These are phyloP conservation scores for Mycena metata DNA, from an alignment of 768 basidiomycete species.

Conservation along the genomic window DNA sequence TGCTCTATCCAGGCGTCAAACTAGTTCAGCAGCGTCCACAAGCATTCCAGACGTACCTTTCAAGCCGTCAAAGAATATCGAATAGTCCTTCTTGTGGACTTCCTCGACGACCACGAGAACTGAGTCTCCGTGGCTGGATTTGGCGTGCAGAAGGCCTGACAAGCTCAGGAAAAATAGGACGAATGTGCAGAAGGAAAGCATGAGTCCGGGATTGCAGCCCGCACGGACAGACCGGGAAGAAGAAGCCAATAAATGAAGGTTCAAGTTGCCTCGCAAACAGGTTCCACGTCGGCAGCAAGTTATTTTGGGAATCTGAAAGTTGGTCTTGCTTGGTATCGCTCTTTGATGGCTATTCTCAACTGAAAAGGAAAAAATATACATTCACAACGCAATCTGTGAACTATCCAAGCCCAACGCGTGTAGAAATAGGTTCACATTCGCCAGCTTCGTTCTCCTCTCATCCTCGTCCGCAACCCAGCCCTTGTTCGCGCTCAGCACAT, in stretches of 20 bases:
- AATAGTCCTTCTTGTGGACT: slow-evolving; percentile 77
- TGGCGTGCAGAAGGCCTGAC: slow-evolving; percentile 59
- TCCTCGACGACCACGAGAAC: slow-evolving; percentile 91
- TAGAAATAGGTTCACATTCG: slow-evolving; percentile 93
- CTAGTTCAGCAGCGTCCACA: slow-evolving; percentile 19
- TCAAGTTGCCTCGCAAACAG: slow-evolving; percentile 2
- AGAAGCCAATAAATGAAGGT: slow-evolving; percentile 30
- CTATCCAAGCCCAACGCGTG: slow-evolving; percentile 77
- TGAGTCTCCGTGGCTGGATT: slow-evolving; percentile 84
- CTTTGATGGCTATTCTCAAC: slow-evolving; percentile 29
- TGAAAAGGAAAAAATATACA: slow-evolving; percentile 44
- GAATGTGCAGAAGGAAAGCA: slow-evolving; percentile 56
- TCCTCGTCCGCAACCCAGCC: slow-evolving; percentile 81
- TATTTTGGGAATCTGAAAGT: slow-evolving; percentile 17
- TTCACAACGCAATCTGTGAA: slow-evolving; percentile 50
- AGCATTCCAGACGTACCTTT: slow-evolving; percentile 61
- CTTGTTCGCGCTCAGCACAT: slow-evolving; percentile 83
- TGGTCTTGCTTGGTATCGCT: slow-evolving; percentile 20
- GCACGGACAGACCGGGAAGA: slow-evolving; percentile 26
- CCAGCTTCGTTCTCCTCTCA: slow-evolving; percentile 81
- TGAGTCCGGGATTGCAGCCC: slow-evolving; percentile 40
- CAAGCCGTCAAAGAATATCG: slow-evolving; percentile 85
- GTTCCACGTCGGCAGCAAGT: slow-evolving; percentile 27
- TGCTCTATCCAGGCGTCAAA: slow-evolving; percentile 60
- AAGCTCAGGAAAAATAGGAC: slow-evolving; percentile 48